Evolutionary conservation across 2,329 filamentous ascomycete genomes (phyloP).

Genomic region (Rhynchosporium graminicola): DNA sequence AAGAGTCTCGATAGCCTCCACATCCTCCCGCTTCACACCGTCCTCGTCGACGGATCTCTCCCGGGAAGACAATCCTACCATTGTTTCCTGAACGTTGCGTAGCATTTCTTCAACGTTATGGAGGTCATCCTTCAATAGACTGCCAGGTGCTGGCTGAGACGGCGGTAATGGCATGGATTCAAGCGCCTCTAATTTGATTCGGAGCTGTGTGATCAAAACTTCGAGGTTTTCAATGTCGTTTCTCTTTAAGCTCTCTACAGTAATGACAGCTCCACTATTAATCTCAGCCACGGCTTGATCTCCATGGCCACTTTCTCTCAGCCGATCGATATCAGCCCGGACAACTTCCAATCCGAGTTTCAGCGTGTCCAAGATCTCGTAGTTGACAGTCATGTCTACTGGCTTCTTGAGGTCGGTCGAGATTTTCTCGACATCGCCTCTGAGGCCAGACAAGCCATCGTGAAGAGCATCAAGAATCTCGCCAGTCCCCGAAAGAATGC

Average conservation of each 20-base stretch:
- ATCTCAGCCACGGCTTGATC: conserved; percentile 52
- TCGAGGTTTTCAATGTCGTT: conserved; percentile 87
- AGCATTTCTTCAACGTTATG: conserved; percentile 55
- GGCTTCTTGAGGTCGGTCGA: conserved; percentile 64
- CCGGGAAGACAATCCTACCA: conserved; percentile 53
- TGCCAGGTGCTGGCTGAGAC: conserved; percentile 44
- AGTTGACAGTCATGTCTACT: conserved; percentile 77
- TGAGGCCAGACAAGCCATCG: conserved; percentile 79
- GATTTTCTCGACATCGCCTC: conserved; percentile 74
- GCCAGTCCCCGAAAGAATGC: conserved; percentile 61
- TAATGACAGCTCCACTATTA: conserved; percentile 53
- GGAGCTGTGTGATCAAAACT: conserved; percentile 76
- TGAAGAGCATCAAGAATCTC: conserved; percentile 89
- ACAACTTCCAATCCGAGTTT: conserved; percentile 78
- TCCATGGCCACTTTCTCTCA: conserved; percentile 60
- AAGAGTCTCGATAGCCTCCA: conserved; percentile 86
- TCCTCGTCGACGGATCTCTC: conserved; percentile 45
- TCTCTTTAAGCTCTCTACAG: conserved; percentile 58
- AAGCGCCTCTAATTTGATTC: conserved; percentile 80
- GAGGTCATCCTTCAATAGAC: conserved; percentile 55
- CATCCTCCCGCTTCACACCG: conserved; percentile 75
- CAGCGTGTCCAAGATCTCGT: conserved; percentile 86
- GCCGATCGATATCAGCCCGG: conserved; percentile 73
- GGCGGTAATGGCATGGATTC: conserved; percentile 55
- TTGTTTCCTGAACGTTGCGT: conserved; percentile 56